These are phyloP conservation scores for Symbiotaphrina buchneri DNA, from an alignment of 495 filamentous ascomycete genomes.

Conservation along the genomic window DNA sequence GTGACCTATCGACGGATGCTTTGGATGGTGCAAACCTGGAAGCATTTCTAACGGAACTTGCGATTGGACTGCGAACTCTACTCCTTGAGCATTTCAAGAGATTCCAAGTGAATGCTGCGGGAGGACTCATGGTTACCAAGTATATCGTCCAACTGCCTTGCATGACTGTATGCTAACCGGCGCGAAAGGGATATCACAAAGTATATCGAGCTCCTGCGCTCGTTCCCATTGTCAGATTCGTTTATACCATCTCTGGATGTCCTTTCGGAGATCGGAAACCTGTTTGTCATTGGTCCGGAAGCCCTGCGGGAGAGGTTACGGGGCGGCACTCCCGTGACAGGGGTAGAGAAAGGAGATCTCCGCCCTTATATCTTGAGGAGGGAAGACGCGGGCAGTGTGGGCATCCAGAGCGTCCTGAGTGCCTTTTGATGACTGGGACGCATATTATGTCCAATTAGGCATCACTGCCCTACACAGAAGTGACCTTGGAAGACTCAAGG, in stretches of 20 bases:
- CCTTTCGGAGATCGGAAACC: conserved; percentile 77
- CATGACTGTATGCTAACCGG: too few species aligned
- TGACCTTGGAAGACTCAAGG: too few species aligned
- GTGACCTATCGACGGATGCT: conserved; percentile 34
- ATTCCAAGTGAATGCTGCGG: conserved; percentile 74
- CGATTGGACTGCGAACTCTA: conserved; percentile 46
- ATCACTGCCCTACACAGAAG: too few species aligned
- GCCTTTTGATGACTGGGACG: conserved; percentile 16
- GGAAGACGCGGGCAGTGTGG: conserved; percentile 61
- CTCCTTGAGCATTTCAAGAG: conserved; percentile 87
- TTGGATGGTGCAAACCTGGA: conserved; percentile 54
- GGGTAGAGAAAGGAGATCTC: conserved; percentile 46
- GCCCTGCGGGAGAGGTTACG: conserved; percentile 64
- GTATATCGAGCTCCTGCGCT: conserved; percentile 63
- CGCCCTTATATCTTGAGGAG: conserved; percentile 60
- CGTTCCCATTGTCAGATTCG: conserved; percentile 53
- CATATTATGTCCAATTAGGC: too few species aligned
- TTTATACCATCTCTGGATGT: conserved; percentile 56
- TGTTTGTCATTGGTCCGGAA: conserved; percentile 88
- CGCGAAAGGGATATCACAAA: conserved; percentile 88
- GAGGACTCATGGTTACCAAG: conserved; percentile 86
- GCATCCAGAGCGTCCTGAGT: conserved; percentile 59
- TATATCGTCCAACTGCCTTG: too few species aligned
- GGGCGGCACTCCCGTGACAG: conserved; percentile 18
- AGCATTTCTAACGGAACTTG: conserved; percentile 65